Conservation (phyloP, 108 stramenopile genomes). For the Skeletonema tropicum region DNA sequence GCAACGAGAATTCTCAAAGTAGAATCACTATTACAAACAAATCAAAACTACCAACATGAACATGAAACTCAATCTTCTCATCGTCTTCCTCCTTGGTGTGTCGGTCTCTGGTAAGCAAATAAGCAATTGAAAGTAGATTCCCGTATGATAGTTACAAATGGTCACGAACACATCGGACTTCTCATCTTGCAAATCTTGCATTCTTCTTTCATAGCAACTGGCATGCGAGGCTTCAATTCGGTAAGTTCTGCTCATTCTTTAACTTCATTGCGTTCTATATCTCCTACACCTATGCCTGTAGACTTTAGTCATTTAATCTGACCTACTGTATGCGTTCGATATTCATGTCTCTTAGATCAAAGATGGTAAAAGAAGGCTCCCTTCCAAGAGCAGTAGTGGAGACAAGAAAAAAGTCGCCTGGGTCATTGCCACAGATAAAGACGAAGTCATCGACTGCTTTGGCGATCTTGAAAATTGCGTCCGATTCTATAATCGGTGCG, state of each 20-base stretch:
- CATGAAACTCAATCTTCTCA: constrained; percentile 5
- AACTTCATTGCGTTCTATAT: neutral
- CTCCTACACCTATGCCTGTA: neutral
- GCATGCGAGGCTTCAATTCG: neutral
- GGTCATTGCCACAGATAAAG: neutral
- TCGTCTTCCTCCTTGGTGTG: constrained; percentile 1
- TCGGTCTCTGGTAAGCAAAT: neutral
- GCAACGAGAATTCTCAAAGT: neutral
- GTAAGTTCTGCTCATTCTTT: neutral
- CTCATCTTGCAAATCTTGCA: neutral
- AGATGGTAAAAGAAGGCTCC: neutral
- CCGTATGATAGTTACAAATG: neutral
- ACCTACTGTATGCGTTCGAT: neutral
- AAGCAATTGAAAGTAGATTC: neutral
- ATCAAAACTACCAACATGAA: neutral
- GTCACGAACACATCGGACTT: neutral
- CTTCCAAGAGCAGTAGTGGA: neutral
- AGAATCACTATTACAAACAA: neutral
- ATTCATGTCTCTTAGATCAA: neutral
- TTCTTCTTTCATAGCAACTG: neutral
- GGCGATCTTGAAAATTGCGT: neutral
- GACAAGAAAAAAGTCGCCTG: neutral
- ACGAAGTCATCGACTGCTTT: neutral
- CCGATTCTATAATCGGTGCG: neutral
- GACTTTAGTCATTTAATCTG: neutral